These are phyloP conservation scores for Tetradesmus obliquus DNA, from an alignment of 139 green algal species.

Conservation along the genomic window DNA sequence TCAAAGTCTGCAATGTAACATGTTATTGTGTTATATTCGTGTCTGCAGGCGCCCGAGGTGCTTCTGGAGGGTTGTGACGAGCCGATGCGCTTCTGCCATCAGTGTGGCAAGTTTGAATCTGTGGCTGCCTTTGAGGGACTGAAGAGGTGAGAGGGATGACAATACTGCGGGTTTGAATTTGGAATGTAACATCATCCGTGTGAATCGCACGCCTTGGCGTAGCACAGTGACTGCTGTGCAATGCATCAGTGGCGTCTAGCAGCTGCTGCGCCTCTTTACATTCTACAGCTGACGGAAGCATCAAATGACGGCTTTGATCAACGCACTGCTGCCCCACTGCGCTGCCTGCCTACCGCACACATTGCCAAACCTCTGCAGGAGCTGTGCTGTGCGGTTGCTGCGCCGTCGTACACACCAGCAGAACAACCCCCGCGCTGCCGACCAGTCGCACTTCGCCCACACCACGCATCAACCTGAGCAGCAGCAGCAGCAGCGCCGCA, in stretches of 20 bases:
- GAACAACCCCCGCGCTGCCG: neutral
- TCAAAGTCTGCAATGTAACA: too few relatives aligned
- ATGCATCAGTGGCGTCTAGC: too few relatives aligned
- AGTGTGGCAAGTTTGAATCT: conserved; percentile 21
- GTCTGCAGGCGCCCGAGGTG: neutral
- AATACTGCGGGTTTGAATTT: too few relatives aligned
- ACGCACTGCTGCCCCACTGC: too few relatives aligned
- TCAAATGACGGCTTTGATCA: too few relatives aligned
- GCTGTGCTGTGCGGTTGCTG: neutral
- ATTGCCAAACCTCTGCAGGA: neutral
- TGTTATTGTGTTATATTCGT: neutral
- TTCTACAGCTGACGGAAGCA: too few relatives aligned
- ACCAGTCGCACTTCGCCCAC: neutral
- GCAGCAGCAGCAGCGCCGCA: neutral
- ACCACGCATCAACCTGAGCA: neutral
- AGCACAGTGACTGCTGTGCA: too few relatives aligned
- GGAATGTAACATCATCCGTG: neutral
- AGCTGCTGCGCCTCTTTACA: too few relatives aligned
- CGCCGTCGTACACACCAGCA: neutral
- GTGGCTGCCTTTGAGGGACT: neutral
- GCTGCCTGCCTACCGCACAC: too few relatives aligned
- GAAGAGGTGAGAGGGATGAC: neutral
- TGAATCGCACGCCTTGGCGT: too few relatives aligned
- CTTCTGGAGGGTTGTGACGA: neutral
- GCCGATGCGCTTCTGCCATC: conserved; percentile 4